A percentile compares a stretch with the other conserved stretches of the same genome.
These are phyloP conservation scores for Peronospora destructor DNA, from an alignment of 352 stramenopile genomes.

Conservation along the genomic window DNA sequence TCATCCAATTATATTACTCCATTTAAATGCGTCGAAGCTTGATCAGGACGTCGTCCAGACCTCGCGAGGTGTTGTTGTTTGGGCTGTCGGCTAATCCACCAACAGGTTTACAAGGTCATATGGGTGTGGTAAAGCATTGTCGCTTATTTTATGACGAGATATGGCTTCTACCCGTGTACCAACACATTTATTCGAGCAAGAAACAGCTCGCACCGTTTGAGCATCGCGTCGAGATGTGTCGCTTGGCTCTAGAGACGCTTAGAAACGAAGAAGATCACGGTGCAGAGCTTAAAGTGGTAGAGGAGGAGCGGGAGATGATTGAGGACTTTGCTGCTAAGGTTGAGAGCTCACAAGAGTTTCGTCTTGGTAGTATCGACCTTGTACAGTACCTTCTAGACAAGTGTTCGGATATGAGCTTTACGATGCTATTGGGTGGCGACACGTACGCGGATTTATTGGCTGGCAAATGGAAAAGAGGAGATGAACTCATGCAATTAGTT, in stretches of 20 bases:
- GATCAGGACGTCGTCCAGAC: slow-evolving; percentile 7
- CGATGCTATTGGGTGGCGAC: slow-evolving; percentile 74
- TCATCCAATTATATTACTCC: not conserved
- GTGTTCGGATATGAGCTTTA: slow-evolving; percentile 50
- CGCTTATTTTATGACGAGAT: slow-evolving; percentile 70
- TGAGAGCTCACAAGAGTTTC: slow-evolving; percentile 22
- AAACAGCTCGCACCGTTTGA: slow-evolving; percentile 63
- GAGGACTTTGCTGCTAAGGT: slow-evolving; percentile 28
- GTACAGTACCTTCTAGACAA: slow-evolving; percentile 41
- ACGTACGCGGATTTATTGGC: slow-evolving; percentile 75
- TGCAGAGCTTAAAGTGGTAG: slow-evolving; percentile 41
- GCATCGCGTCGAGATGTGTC: slow-evolving; percentile 68
- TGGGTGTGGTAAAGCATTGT: slow-evolving; percentile 69
- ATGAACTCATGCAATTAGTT: slow-evolving; percentile 61
- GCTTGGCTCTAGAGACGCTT: slow-evolving; percentile 44
- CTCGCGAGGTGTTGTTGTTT: slow-evolving; percentile 66
- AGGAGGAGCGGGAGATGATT: slow-evolving; percentile 67
- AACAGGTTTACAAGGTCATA: slow-evolving; percentile 61
- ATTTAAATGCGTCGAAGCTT: not conserved
- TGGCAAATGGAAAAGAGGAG: slow-evolving; percentile 83
- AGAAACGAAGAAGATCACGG: slow-evolving; percentile 2
- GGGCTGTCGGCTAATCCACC: slow-evolving; percentile 83
- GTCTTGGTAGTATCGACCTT: slow-evolving; percentile 75
- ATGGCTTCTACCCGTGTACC: slow-evolving; percentile 86
- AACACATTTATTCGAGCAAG: slow-evolving; percentile 85